Conservation (phyloP, 2,329 filamentous ascomycete species). For the Verticillium zaregamsianum region DNA sequence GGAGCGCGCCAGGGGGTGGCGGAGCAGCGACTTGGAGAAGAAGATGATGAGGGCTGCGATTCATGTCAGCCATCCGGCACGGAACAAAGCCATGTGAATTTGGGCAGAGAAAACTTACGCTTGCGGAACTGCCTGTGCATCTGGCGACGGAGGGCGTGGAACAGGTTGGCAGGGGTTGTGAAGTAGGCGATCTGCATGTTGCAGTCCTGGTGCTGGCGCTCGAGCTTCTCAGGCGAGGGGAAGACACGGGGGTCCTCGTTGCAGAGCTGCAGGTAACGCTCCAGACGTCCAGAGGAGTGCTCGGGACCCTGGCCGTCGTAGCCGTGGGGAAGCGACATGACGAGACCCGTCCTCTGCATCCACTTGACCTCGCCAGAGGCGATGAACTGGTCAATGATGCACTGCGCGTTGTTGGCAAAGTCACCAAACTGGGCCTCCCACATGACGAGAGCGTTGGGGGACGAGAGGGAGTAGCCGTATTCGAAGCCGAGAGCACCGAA, state of each 20-base stretch:
- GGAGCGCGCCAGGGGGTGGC: slow-evolving; percentile 89
- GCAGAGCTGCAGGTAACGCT: slow-evolving; percentile 94
- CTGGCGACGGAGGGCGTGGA: slow-evolving; percentile 94
- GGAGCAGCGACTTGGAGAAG: slow-evolving; percentile 96
- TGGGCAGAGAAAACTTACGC: slow-evolving; percentile 56
- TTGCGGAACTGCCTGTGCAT: slow-evolving; percentile 99
- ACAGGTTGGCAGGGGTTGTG: slow-evolving; percentile 93
- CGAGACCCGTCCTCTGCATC: slow-evolving; percentile 95
- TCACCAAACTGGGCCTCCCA: slow-evolving; percentile 99
- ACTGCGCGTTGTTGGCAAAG: slow-evolving; percentile 99
- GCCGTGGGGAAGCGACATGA: slow-evolving; percentile 94
- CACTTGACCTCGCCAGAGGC: slow-evolving; percentile 97
- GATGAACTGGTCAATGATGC: slow-evolving; percentile 98
- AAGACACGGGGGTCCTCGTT: slow-evolving; percentile 96
- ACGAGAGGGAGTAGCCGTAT: slow-evolving; percentile 96
- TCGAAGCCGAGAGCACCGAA: slow-evolving; percentile 85
- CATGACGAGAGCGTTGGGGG: slow-evolving; percentile 95
- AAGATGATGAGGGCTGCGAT: slow-evolving; percentile 80
- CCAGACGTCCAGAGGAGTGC: slow-evolving; percentile 95
- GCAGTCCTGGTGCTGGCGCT: slow-evolving; percentile 97
- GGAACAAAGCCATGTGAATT: slow-evolving; percentile 1
- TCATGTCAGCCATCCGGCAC: slow-evolving; percentile 16
- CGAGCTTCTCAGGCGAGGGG: slow-evolving; percentile 81
- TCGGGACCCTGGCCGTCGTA: slow-evolving; percentile 98
- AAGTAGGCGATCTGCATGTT: slow-evolving; percentile 99